These are phyloP conservation scores for Neurospora sp. DNA, from an alignment of 2,329 filamentous ascomycete species.

Conservation along the genomic window DNA sequence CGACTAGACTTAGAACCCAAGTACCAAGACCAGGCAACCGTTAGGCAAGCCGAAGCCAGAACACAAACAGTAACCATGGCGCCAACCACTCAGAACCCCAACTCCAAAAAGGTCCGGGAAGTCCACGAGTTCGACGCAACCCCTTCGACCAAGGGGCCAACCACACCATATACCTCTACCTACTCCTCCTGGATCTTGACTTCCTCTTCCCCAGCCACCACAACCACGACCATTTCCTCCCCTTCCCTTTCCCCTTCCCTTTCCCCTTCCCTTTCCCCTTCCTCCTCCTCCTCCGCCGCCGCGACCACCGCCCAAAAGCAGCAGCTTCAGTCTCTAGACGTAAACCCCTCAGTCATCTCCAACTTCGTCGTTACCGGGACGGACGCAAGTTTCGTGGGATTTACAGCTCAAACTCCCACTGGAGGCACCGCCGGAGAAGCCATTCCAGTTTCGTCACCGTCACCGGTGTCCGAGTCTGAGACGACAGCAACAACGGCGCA, in stretches of 20 bases:
- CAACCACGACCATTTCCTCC: background rate
- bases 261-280: background rate
- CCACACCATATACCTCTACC: background rate
- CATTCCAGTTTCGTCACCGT: background rate
- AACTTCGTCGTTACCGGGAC: background rate
- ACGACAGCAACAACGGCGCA: background rate
- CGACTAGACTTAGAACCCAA: background rate
- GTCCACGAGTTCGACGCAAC: background rate
- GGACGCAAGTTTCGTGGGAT: background rate
- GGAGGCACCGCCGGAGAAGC: background rate
- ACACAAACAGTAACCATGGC: background rate
- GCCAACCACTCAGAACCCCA: background rate
- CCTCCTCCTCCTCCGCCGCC: background rate
- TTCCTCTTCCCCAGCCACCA: background rate
- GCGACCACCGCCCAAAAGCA: background rate
- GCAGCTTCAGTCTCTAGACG: background rate
- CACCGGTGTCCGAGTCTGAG: background rate
- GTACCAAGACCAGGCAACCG: background rate
- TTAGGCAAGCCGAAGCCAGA: background rate
- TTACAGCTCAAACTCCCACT: background rate
- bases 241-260: background rate
- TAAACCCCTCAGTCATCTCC: background rate
- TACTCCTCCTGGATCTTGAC: background rate
- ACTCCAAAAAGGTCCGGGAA: background rate
- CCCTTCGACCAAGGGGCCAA: background rate